These are phyloP conservation scores for Fusarium goolgardi DNA, from an alignment of 2,329 filamentous ascomycete genomes.

Conservation along the genomic window DNA sequence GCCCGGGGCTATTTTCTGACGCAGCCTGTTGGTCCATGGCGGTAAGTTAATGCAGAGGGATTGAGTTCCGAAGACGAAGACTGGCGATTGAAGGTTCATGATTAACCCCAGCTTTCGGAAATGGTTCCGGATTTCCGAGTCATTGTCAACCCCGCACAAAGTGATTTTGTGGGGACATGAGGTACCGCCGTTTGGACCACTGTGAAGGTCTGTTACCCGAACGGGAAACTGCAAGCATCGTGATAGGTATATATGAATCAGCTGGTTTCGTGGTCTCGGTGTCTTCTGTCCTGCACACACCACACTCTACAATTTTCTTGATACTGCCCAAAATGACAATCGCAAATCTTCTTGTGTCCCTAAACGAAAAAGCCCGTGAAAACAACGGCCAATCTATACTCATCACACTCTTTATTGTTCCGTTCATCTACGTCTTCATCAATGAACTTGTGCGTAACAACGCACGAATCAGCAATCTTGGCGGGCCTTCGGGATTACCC, in stretches of 20 bases:
- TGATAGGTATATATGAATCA: background rate
- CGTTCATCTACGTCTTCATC: constrained; percentile 59
- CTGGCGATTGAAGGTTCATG: background rate
- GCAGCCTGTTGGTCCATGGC: background rate
- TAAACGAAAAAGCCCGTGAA: constrained; percentile 35
- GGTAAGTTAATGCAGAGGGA: background rate
- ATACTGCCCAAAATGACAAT: constrained; percentile 45
- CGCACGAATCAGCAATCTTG: constrained; percentile 59
- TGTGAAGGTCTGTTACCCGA: background rate
- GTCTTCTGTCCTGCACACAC: background rate
- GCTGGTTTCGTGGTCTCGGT: background rate
- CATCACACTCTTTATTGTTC: constrained; percentile 44
- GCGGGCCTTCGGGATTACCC: constrained; percentile 62
- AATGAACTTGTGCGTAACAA: constrained; percentile 61
- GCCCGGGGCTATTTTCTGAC: background rate
- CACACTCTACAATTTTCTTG: fast-evolving
- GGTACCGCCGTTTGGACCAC: background rate
- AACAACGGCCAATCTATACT: constrained; percentile 43
- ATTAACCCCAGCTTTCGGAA: background rate
- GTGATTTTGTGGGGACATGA: background rate
- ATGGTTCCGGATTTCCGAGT: background rate
- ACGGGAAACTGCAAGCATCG: background rate
- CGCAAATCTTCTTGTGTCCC: constrained; percentile 36
- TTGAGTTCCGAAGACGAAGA: background rate
- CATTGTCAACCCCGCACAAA: background rate